phyloP scores from a whole-genome alignment of 148 eudicot genomes.

The Euryodendron excelsum region DNA sequence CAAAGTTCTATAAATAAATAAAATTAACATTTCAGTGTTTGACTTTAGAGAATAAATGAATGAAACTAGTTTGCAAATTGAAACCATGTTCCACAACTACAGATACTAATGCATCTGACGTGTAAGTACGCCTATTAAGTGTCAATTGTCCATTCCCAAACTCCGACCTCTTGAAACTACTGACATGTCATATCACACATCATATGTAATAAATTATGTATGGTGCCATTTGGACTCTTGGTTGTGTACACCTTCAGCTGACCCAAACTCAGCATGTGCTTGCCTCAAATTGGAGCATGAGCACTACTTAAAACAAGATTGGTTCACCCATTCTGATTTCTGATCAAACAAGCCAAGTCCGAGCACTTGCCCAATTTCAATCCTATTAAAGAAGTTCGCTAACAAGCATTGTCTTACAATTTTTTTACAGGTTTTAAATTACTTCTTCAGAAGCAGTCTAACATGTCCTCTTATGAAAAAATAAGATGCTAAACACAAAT shows the following conservation, averaged over 20 bases:
- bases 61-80: not conserved
- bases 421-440: not conserved
- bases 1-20: not conserved
- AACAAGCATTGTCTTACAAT: not conserved
- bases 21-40: not conserved
- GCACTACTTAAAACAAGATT: not conserved
- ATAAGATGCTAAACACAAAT: not conserved
- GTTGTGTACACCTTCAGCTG: not conserved
- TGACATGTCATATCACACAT: not conserved
- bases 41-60: not conserved
- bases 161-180: not conserved
- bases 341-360: not conserved
- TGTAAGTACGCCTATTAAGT: too few relatives aligned
- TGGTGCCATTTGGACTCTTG: not conserved
- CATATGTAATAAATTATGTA: not conserved
- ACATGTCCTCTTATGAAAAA: not conserved
- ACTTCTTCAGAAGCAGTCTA: not conserved
- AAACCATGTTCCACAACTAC: not conserved
- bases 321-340: not conserved
- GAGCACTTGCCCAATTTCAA: not conserved
- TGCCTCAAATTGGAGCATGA: not conserved
- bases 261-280: not conserved
- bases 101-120: not conserved
- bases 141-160: not conserved
- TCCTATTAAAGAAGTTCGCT: not conserved